A percentile compares a stretch with the other conserved stretches of the same genome.
Conservation (phyloP, 176 grass and related monocot species). For the Canna indica region DNA sequence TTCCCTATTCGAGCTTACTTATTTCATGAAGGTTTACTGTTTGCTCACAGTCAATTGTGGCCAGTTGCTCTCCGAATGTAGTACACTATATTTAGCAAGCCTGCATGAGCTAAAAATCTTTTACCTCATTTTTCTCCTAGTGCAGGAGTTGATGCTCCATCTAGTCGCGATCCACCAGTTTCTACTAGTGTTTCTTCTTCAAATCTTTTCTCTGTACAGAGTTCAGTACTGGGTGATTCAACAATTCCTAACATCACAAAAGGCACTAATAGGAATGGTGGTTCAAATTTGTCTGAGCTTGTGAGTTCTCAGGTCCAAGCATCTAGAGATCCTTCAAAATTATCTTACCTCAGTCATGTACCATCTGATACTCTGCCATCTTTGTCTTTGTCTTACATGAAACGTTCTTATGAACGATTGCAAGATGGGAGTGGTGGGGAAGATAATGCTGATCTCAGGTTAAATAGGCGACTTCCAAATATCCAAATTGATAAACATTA, state of each 20-base stretch:
- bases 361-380: constrained; percentile 48
- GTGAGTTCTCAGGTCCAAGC: constrained; percentile 33
- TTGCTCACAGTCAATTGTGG: not conserved
- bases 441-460: constrained; percentile 42
- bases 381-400: constrained; percentile 50
- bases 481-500: constrained; percentile 54
- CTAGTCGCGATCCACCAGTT: constrained; percentile 69
- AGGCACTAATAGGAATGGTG: constrained; percentile 54
- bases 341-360: constrained; percentile 54
- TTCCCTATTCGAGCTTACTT: not conserved
- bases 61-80: not conserved
- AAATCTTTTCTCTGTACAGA: constrained; percentile 52
- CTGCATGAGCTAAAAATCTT: constrained; percentile 12
- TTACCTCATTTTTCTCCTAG: constrained; percentile 52
- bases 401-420: constrained; percentile 57
- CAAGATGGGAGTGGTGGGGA: constrained; percentile 39
- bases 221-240: constrained; percentile 56
- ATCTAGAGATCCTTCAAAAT: constrained; percentile 55
- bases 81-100: not conserved
- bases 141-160: constrained; percentile 88
- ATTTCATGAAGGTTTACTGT: not conserved
- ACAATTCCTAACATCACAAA: constrained; percentile 43
- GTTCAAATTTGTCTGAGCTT: constrained; percentile 42
- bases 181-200: constrained; percentile 51
- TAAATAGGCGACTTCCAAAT: constrained; percentile 42